Evolutionary conservation across 768 basidiomycete genomes (phyloP).

Genomic region (Hebeloma cylindrosporum): DNA sequence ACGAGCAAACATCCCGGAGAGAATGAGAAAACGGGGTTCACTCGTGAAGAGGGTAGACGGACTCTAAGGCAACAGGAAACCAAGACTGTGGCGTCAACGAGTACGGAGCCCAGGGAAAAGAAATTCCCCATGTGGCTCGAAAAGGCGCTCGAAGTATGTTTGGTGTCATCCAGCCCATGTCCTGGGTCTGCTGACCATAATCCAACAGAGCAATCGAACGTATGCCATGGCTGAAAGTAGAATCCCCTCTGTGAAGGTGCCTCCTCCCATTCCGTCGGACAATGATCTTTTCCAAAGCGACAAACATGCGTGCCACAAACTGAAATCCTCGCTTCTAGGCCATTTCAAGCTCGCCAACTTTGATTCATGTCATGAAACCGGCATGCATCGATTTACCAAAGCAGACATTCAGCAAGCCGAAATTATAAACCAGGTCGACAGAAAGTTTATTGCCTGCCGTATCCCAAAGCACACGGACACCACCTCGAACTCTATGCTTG

Average conservation of each 20-base stretch:
- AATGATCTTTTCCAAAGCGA: constrained; percentile 8
- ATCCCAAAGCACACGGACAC: constrained; percentile 27
- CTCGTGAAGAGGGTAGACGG: constrained; percentile 20
- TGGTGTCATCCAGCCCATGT: neutral
- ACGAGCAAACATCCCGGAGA: constrained; percentile 10
- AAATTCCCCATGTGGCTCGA: constrained; percentile 63
- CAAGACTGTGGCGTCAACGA: constrained; percentile 17
- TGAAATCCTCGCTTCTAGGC: constrained; percentile 8
- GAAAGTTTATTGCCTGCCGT: constrained; percentile 85
- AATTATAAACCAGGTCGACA: constrained; percentile 84
- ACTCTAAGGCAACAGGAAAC: constrained; percentile 26
- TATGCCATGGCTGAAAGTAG: constrained; percentile 50
- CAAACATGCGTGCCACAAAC: constrained; percentile 14
- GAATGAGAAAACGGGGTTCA: constrained; percentile 5
- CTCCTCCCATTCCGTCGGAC: constrained; percentile 15
- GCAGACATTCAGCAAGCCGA: constrained; percentile 54
- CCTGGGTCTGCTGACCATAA: constrained; percentile 14
- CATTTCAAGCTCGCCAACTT: constrained; percentile 13
- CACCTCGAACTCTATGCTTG: constrained; percentile 38
- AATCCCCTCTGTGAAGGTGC: constrained; percentile 38
- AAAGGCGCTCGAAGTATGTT: constrained; percentile 53
- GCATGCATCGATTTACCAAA: constrained; percentile 26
- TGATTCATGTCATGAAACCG: constrained; percentile 15
- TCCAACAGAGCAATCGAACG: constrained; percentile 52
- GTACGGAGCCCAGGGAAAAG: constrained; percentile 13